Evolutionary conservation across 371 early-diverging fungal genomes (phyloP), one percentile per base, ranked within the genome.

Genomic region (Mucor irregularis): DNA sequence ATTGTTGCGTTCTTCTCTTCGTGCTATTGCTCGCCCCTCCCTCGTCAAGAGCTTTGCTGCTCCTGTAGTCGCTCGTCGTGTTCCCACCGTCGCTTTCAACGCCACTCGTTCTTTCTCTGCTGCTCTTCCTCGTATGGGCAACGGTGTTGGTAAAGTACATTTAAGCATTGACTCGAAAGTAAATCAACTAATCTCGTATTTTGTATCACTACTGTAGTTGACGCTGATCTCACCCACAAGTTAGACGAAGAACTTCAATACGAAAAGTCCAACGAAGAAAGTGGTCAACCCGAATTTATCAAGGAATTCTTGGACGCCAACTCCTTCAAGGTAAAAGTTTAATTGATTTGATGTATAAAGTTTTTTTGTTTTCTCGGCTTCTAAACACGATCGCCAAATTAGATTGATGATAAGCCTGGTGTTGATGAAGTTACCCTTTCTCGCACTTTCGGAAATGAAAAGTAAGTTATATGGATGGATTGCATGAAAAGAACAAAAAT

Each of bases 391-490:
- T 7, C 21, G 4, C 5, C 28, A 21, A 0, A n/a, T 31, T 48
- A 91, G 88, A 76, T 97, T 71, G 85, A 89, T 34, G 92, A 94
- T 69, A 84, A 84, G 69, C 46, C 81, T 31, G 94, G 94, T 31
- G 71, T 84, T 19, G 92, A 90, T 69, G 92, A 92, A 71, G 91
- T 96, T 19, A 61, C 70, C 26, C 66, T 97, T 61, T 81, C 84
- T 21, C 86, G 95, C 61, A 87, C 85, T 49, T 94, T 93, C 73
- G 96, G 95, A 55, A 90, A 86, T 65, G 98, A 97, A 78, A 90
- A 86, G 90, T 91, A 82, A 68, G 83, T 58, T 8, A 44, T n/a
- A 38, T 8, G n/a, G 3, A 49, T 17, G 10, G 9, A 5, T 13
- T 25, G 51, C 16, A 25, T 28, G 22, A 37, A n/a, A 28, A 61